These are phyloP conservation scores for Boletus vermiculosoides DNA, from an alignment of 768 basidiomycete genomes.

Conservation along the genomic window DNA sequence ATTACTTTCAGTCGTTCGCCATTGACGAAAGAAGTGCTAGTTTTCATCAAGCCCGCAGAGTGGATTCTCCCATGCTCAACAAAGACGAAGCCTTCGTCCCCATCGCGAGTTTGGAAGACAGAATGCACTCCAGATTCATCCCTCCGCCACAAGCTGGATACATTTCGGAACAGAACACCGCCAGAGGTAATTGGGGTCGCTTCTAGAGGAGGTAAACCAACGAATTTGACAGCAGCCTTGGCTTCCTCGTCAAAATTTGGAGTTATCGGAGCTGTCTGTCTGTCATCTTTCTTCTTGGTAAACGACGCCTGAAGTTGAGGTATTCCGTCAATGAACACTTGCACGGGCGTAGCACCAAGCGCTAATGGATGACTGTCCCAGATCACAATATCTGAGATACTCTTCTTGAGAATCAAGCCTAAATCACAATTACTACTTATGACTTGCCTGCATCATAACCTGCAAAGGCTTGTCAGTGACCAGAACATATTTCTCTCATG, in stretches of 20 bases:
- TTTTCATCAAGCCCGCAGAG: constrained; percentile 38
- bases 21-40: constrained; percentile 13
- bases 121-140: constrained; percentile 22
- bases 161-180: constrained; percentile 51
- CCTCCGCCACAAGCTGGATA: constrained; percentile 39
- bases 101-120: constrained; percentile 13
- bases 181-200: constrained; percentile 34
- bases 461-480: constrained; percentile 16
- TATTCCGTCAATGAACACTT: constrained; percentile 85
- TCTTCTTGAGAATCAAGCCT: neutral
- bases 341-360: constrained; percentile 75
- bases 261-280: constrained; percentile 50
- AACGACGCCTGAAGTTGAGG: constrained; percentile 48
- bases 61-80: constrained; percentile 53
- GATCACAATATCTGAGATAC: constrained; percentile 44
- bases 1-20: constrained; percentile 13
- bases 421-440: neutral
- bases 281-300: constrained; percentile 42
- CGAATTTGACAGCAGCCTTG: constrained; percentile 51
- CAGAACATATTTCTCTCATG: neutral
- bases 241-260: constrained; percentile 67
- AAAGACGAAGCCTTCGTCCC: constrained; percentile 39
- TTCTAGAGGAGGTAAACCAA: constrained; percentile 68
- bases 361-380: constrained; percentile 80
- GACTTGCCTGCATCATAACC: constrained; percentile 65